phyloP scores from a whole-genome alignment of 148 eudicot species.

The Rhododendron kiyosumense region DNA sequence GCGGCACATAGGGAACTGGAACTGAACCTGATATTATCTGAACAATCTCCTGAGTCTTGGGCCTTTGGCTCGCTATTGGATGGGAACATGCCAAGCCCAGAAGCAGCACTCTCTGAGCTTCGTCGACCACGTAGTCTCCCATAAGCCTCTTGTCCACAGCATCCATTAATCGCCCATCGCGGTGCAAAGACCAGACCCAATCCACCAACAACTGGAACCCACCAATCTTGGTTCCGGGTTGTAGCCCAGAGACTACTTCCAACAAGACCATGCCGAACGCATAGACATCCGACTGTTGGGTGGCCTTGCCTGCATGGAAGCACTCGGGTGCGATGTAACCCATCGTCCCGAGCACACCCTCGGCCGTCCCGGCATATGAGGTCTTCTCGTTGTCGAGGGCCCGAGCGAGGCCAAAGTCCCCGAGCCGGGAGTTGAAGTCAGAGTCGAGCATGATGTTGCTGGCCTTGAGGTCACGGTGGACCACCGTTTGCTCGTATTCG shows the following conservation, averaged over 20 bases:
- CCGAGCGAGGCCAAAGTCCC: no score
- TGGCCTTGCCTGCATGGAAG: slow-evolving; percentile 46
- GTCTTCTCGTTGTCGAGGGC: no score
- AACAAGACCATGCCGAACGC: slow-evolving; percentile 67
- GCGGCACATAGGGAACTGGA: slow-evolving; percentile 16
- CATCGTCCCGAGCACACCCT: no score
- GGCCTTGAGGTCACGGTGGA: no score
- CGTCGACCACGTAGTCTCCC: slow-evolving; percentile 39
- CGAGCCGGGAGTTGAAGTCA: no score
- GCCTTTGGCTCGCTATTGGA: slow-evolving; percentile 58
- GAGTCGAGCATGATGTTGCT: no score
- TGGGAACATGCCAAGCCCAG: slow-evolving; percentile 76
- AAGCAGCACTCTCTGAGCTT: slow-evolving; percentile 55
- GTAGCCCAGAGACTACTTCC: slow-evolving; percentile 61
- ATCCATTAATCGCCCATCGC: slow-evolving; percentile 48
- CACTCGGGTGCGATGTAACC: no score
- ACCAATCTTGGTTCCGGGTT: slow-evolving; percentile 52
- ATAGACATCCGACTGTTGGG: slow-evolving; percentile 63
- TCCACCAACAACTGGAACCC: slow-evolving; percentile 52
- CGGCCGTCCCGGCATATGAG: no score
- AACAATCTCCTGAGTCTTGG: slow-evolving; percentile 41
- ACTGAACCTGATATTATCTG: slow-evolving; percentile 61
- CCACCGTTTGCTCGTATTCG: no score
- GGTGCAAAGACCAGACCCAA: slow-evolving; percentile 81
- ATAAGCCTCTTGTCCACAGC: slow-evolving; percentile 57